Conservation (phyloP, 2,329 filamentous ascomycete species). For the Diplodia sapinea region DNA sequence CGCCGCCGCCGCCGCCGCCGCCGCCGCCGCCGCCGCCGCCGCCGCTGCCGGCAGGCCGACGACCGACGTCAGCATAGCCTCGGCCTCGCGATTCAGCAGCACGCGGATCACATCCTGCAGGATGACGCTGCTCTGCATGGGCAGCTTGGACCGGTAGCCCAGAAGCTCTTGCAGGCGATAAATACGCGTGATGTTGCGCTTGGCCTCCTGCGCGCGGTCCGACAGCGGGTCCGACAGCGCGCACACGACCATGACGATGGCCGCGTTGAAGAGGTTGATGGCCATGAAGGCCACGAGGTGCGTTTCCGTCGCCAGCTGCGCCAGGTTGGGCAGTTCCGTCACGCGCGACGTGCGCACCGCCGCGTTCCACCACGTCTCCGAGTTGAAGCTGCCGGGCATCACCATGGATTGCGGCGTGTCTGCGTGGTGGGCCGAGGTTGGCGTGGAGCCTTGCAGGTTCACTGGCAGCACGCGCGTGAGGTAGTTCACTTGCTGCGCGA, state of each 20-base stretch:
- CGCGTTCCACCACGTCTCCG: slow-evolving; percentile 47
- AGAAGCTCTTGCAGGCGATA: slow-evolving; percentile 50
- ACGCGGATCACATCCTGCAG: slow-evolving; percentile 36
- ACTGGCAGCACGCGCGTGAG: slow-evolving; percentile 32
- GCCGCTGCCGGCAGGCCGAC: not conserved
- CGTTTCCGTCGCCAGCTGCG: slow-evolving; percentile 49
- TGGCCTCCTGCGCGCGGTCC: slow-evolving; percentile 51
- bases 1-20: too few relatives aligned
- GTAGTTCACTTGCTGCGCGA: slow-evolving; percentile 47
- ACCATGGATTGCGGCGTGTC: slow-evolving; percentile 13
- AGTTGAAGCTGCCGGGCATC: slow-evolving; percentile 36
- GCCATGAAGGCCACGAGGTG: slow-evolving; percentile 54
- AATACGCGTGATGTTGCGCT: slow-evolving; percentile 52
- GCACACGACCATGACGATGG: slow-evolving; percentile 52
- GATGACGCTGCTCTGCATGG: slow-evolving; percentile 44
- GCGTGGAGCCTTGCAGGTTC: not conserved
- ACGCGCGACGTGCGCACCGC: slow-evolving; percentile 50
- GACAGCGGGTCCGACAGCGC: slow-evolving; percentile 53
- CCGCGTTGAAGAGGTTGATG: slow-evolving; percentile 55
- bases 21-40: too few relatives aligned
- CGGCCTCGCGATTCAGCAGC: slow-evolving; percentile 13
- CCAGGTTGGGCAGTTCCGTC: slow-evolving; percentile 44
- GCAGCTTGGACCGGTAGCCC: slow-evolving; percentile 43
- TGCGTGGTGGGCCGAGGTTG: slow-evolving; percentile 4
- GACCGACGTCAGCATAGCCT: slow-evolving; percentile 10